Conservation (phyloP, 2,329 filamentous ascomycete species). For the Knoxdaviesia capensis region DNA sequence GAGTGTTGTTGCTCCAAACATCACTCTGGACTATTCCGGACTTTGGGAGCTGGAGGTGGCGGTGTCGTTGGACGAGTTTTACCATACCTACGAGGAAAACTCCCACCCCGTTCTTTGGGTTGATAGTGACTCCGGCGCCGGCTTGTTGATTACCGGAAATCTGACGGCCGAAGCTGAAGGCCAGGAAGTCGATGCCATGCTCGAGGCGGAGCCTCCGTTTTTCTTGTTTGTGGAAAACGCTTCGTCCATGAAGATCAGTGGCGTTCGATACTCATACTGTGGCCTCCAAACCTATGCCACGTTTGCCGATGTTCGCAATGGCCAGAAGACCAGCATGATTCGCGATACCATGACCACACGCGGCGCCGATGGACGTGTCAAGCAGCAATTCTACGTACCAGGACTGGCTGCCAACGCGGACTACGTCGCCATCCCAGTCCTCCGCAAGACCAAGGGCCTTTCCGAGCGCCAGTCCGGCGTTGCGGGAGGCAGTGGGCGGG, state of each 20-base stretch:
- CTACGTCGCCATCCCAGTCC: conserved; percentile 58
- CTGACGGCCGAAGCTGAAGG: conserved; percentile 36
- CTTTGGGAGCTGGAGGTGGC: conserved; percentile 67
- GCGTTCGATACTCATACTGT: conserved; percentile 65
- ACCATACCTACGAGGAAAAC: conserved; percentile 38
- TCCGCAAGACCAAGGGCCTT: conserved; percentile 25
- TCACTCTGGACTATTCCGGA: conserved; percentile 37
- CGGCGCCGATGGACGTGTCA: conserved; percentile 46
- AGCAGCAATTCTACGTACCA: conserved; percentile 73
- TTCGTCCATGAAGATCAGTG: conserved; percentile 38
- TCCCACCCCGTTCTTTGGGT: conserved; percentile 44
- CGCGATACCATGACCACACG: conserved; percentile 48
- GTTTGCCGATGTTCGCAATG: conserved; percentile 32
- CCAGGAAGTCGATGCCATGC: conserved; percentile 21
- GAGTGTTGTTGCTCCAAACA: conserved; percentile 49
- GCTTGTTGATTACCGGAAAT: conserved; percentile 61
- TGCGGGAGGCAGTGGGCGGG: conserved; percentile 52
- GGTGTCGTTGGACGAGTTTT: conserved; percentile 60
- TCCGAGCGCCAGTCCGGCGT: conserved; percentile 15
- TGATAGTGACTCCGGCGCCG: conserved; percentile 64
- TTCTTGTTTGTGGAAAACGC: conserved; percentile 55
- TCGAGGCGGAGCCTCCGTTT: conserved; percentile 39
- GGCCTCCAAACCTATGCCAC: conserved; percentile 49
- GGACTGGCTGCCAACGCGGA: conserved; percentile 50
- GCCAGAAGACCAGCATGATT: conserved; percentile 24